Evolutionary conservation across 495 filamentous ascomycete species (phyloP).

Genomic region (Hypomontagnella submonticulosa): DNA sequence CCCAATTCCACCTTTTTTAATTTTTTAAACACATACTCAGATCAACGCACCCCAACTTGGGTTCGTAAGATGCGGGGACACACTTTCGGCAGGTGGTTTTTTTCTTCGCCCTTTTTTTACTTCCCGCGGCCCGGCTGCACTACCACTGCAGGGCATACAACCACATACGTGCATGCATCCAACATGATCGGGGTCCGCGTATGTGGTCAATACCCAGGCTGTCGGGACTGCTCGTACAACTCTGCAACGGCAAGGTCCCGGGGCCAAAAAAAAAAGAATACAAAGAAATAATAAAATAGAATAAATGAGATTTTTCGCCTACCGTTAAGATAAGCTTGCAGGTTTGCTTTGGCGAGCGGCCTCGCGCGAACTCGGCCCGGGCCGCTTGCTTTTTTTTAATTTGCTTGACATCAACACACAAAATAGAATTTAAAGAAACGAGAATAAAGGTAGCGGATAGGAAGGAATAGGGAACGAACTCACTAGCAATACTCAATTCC

Average conservation of each 20-base stretch:
- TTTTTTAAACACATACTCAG: slow-evolving; percentile 15
- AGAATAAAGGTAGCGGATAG: too few species aligned
- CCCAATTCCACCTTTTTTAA: not conserved
- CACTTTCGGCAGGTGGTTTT: not conserved
- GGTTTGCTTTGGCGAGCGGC: too few species aligned
- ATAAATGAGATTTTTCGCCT: not conserved
- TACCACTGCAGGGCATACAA: not conserved
- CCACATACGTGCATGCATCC: not conserved
- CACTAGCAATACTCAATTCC: too few species aligned
- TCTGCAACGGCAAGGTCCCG: not conserved
- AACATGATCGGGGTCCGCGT: not conserved
- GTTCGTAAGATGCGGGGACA: slow-evolving; percentile 17
- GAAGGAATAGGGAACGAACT: too few species aligned
- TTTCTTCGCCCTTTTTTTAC: not conserved
- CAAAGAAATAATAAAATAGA: not conserved
- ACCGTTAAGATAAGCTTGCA: too few species aligned
- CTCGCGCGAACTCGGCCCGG: too few species aligned
- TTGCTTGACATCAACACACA: too few species aligned
- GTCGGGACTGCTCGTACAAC: slow-evolving; percentile 2
- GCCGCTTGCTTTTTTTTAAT: too few species aligned
- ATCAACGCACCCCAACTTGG: slow-evolving; percentile 20
- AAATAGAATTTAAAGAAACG: too few species aligned
- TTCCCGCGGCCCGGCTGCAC: not conserved
- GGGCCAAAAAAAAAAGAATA: not conserved
- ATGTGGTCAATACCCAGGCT: slow-evolving; percentile 9